A percentile compares a stretch with the other conserved stretches of the same genome.
Evolutionary conservation across 1,284 basidiomycete species (phyloP).

Genomic region (Omphalotus olearius): DNA sequence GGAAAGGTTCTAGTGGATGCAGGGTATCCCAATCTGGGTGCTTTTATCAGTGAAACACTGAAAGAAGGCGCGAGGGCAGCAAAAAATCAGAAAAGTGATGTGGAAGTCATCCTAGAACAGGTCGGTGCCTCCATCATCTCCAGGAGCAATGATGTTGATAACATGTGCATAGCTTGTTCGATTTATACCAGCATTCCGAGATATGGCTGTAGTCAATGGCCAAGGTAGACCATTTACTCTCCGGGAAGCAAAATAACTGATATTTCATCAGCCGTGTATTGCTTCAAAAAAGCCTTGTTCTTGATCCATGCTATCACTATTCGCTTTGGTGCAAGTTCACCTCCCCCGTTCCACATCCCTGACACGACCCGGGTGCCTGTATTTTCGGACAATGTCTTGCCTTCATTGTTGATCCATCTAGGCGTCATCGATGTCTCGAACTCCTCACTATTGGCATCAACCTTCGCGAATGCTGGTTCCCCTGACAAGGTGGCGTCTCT

Average conservation of each 20-base stretch:
- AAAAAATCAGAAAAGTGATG: slow-evolving; percentile 30
- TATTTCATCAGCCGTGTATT: slow-evolving; percentile 60
- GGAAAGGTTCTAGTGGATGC: slow-evolving; percentile 58
- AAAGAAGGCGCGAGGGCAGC: slow-evolving; percentile 42
- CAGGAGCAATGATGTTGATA: slow-evolving; percentile 11
- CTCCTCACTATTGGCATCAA: slow-evolving; percentile 32
- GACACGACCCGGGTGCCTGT: slow-evolving; percentile 60
- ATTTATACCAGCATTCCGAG: slow-evolving; percentile 73
- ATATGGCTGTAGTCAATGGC: slow-evolving; percentile 62
- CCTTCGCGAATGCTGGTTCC: slow-evolving; percentile 43
- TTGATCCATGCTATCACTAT: slow-evolving; percentile 67
- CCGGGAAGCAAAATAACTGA: slow-evolving; percentile 1
- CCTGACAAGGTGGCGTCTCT: slow-evolving; percentile 34
- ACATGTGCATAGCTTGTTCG: slow-evolving; percentile 51
- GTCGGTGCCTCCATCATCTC: slow-evolving; percentile 32
- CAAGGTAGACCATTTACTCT: slow-evolving; percentile 44
- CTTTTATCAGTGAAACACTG: slow-evolving; percentile 66
- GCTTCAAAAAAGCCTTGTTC: slow-evolving; percentile 88
- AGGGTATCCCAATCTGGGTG: slow-evolving; percentile 69
- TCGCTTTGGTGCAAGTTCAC: slow-evolving; percentile 51
- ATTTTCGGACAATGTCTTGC: slow-evolving; percentile 85
- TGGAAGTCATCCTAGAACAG: slow-evolving; percentile 62
- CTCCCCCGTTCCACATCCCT: slow-evolving; percentile 58
- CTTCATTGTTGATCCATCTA: slow-evolving; percentile 76
- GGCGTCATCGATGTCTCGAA: slow-evolving; percentile 67